Conservation (phyloP, 2,329 filamentous ascomycete species). For the Trichoderma polysporum region DNA sequence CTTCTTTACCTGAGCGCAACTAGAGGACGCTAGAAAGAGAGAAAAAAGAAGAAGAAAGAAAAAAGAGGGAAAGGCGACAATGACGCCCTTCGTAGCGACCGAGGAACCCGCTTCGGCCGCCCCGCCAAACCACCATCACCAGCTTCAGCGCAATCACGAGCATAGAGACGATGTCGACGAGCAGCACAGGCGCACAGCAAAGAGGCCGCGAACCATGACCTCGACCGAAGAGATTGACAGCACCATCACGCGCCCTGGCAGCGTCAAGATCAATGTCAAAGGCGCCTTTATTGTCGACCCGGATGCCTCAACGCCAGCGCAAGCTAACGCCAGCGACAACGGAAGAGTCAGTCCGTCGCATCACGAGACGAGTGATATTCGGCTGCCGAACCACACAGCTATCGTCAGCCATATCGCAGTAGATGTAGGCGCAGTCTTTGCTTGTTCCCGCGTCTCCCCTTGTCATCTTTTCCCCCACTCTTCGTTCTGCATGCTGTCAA, state of each 20-base stretch:
- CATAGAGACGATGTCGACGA: conserved; percentile 10
- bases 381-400: conserved; percentile 92
- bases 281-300: conserved; percentile 96
- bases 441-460: not conserved
- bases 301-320: conserved; percentile 56
- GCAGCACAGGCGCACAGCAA: conserved; percentile 1
- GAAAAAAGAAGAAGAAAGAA: not conserved
- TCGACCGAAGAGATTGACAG: conserved; percentile 59
- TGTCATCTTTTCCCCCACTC: not conserved
- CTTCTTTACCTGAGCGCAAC: not conserved
- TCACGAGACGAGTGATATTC: conserved; percentile 84
- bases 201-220: conserved; percentile 39
- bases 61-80: not conserved
- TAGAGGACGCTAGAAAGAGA: not conserved
- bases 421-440: conserved; percentile 62
- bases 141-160: not conserved
- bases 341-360: conserved; percentile 50
- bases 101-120: conserved; percentile 13
- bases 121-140: conserved; percentile 18
- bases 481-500: not conserved
- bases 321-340: conserved; percentile 37
- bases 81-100: conserved; percentile 18
- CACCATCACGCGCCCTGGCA: conserved; percentile 61
- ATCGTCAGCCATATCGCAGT: conserved; percentile 96
- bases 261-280: conserved; percentile 92